phyloP scores from a whole-genome alignment of 768 basidiomycete genomes.

The Tulasnella sp. region DNA sequence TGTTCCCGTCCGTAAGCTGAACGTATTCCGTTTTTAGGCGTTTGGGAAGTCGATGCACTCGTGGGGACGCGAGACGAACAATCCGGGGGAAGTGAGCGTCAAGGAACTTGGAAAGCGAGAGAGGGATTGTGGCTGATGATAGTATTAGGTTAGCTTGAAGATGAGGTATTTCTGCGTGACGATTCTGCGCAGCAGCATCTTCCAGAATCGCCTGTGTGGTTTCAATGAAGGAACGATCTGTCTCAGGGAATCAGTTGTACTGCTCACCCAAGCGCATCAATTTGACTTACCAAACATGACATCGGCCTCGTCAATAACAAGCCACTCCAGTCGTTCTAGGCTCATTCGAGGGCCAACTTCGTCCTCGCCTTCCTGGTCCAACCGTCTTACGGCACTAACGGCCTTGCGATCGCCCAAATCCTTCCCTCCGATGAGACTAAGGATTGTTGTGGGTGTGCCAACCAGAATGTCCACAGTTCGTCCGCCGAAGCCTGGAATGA shows the following conservation, averaged over 20 bases:
- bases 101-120: constrained; percentile 43
- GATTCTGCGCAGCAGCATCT: constrained; percentile 33
- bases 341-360: constrained; percentile 51
- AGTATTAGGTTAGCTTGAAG: constrained; percentile 74
- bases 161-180: constrained; percentile 39
- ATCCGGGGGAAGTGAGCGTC: constrained; percentile 34
- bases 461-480: constrained; percentile 40
- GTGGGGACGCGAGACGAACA: constrained; percentile 63
- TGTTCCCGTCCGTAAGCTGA: constrained; percentile 73
- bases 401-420: constrained; percentile 9
- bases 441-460: constrained; percentile 63
- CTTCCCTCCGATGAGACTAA: constrained; percentile 50
- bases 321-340: constrained; percentile 75
- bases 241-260: not conserved
- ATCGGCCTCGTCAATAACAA: constrained; percentile 88
- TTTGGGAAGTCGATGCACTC: constrained; percentile 72
- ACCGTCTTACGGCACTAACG: not conserved
- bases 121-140: constrained; percentile 83
- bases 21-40: constrained; percentile 69
- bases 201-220: constrained; percentile 66
- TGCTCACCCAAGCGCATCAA: constrained; percentile 7
- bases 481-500: not conserved
- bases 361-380: constrained; percentile 39
- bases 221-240: constrained; percentile 79
- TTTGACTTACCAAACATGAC: constrained; percentile 70